A percentile compares a stretch with the other conserved stretches of the same genome.
These are phyloP conservation scores for Brachypodium distachyon DNA, from an alignment of 202 grass and related monocot species.

Conservation along the genomic window DNA sequence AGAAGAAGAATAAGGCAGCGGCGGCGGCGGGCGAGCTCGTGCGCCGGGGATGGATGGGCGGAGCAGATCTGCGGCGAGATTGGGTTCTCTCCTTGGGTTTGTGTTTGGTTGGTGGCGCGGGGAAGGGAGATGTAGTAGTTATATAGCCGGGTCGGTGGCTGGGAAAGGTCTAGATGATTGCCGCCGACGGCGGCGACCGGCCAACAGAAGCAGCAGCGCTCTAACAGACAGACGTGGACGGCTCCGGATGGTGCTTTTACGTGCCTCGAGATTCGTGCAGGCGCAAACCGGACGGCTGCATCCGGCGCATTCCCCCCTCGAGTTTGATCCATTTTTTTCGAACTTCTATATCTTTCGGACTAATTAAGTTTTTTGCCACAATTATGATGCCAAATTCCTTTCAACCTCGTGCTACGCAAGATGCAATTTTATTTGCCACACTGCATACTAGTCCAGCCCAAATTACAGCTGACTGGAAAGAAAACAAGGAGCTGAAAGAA, in stretches of 20 bases:
- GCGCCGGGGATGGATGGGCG: not conserved
- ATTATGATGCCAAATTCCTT: too few relatives aligned
- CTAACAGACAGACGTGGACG: not conserved
- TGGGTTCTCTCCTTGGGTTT: too few relatives aligned
- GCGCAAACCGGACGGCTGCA: too few relatives aligned
- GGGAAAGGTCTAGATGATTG: not conserved
- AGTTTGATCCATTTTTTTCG: too few relatives aligned
- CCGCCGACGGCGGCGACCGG: not conserved
- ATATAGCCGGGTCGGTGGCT: not conserved
- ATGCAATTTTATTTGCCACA: too few relatives aligned
- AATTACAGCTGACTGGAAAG: too few relatives aligned
- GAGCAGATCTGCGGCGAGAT: not conserved
- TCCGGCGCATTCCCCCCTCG: too few relatives aligned
- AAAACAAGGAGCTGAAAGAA: too few relatives aligned
- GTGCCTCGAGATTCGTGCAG: not conserved
- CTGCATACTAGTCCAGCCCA: too few relatives aligned
- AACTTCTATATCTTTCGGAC: too few relatives aligned
- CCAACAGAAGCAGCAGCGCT: not conserved
- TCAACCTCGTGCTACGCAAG: too few relatives aligned
- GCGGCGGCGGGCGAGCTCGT: not conserved
- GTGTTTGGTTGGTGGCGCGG: not conserved
- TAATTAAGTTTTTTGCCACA: too few relatives aligned
- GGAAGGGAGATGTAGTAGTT: not conserved
- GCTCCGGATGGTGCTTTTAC: not conserved
- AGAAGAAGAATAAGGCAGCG: not conserved